A percentile compares a stretch with the other conserved stretches of the same genome.
Evolutionary conservation across 768 basidiomycete species (phyloP).

Genomic region (Paxillus rubicundulus): DNA sequence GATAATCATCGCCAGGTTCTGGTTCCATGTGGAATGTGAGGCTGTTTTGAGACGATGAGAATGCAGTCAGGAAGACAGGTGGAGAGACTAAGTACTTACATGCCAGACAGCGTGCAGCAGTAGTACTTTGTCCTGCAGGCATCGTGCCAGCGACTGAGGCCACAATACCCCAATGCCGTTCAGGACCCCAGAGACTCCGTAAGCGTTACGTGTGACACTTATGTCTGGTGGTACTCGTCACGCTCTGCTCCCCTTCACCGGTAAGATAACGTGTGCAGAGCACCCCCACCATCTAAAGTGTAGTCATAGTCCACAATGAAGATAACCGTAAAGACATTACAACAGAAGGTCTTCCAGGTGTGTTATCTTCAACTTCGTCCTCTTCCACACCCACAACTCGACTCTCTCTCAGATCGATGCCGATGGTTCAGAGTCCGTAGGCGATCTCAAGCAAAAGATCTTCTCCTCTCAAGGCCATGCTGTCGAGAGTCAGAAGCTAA

Average conservation of each 20-base stretch:
- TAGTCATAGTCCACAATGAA: conserved; percentile 56
- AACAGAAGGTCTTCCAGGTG: conserved; percentile 89
- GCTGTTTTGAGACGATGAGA: neutral
- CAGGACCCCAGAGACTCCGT: conserved; percentile 23
- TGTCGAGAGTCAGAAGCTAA: conserved; percentile 81
- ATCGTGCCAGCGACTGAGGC: too few relatives aligned
- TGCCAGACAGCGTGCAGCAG: neutral
- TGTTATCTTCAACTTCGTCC: neutral
- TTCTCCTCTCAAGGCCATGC: conserved; percentile 69
- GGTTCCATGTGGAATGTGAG: conserved; percentile 38
- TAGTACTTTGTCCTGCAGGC: neutral
- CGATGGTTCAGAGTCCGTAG: conserved; percentile 73
- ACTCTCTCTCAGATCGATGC: conserved; percentile 60
- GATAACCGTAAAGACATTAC: conserved; percentile 92
- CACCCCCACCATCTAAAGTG: neutral
- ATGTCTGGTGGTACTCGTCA: conserved; percentile 21
- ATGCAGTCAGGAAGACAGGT: neutral
- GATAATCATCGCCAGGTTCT: conserved; percentile 72
- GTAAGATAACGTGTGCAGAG: conserved; percentile 6
- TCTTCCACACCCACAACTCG: neutral
- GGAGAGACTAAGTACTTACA: neutral
- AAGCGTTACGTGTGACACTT: conserved; percentile 21
- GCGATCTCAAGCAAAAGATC: conserved; percentile 82
- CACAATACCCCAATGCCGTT: conserved; percentile 15
- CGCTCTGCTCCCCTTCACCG: conserved; percentile 17